Percentiles rank a stretch among this genome's conserved stretches.
Evolutionary conservation across 495 filamentous ascomycete species (phyloP).

Genomic region (Daldinia grandis): DNA sequence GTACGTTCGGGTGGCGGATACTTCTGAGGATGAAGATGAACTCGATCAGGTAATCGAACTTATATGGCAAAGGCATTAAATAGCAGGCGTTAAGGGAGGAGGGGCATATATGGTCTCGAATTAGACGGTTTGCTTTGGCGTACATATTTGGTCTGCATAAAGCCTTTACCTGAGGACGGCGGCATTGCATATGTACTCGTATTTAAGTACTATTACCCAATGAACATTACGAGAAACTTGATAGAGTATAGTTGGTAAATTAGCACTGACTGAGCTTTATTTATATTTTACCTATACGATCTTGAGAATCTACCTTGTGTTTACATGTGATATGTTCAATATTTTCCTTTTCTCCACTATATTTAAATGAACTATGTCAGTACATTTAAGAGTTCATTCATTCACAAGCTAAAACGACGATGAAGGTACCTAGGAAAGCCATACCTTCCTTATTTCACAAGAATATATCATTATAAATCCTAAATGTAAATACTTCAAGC

Average conservation of each 20-base stretch:
- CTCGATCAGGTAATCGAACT: conserved; percentile 43
- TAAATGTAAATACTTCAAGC: neutral
- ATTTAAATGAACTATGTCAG: too few relatives aligned
- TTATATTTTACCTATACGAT: neutral
- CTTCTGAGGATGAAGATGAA: conserved; percentile 32
- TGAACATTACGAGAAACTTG: neutral
- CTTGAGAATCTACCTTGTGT: too few relatives aligned
- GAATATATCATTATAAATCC: neutral
- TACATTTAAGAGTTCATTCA: too few relatives aligned
- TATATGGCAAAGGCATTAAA: conserved; percentile 40
- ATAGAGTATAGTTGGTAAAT: neutral
- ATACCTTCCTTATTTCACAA: neutral
- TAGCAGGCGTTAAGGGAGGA: conserved; percentile 13
- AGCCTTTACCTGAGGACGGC: neutral
- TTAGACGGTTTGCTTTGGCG: neutral
- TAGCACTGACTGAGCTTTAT: neutral
- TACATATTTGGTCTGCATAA: neutral
- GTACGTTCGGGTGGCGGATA: conserved; percentile 35
- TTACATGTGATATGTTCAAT: too few relatives aligned
- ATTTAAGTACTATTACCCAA: neutral
- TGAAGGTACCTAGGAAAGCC: too few relatives aligned
- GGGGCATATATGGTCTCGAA: neutral
- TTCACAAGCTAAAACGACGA: too few relatives aligned
- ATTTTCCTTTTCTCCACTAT: too few relatives aligned
- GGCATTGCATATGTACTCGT: neutral